A percentile compares a stretch with the other conserved stretches of the same genome.
Conservation (phyloP, 1,284 basidiomycete genomes). For the Austropuccinia psidii region DNA sequence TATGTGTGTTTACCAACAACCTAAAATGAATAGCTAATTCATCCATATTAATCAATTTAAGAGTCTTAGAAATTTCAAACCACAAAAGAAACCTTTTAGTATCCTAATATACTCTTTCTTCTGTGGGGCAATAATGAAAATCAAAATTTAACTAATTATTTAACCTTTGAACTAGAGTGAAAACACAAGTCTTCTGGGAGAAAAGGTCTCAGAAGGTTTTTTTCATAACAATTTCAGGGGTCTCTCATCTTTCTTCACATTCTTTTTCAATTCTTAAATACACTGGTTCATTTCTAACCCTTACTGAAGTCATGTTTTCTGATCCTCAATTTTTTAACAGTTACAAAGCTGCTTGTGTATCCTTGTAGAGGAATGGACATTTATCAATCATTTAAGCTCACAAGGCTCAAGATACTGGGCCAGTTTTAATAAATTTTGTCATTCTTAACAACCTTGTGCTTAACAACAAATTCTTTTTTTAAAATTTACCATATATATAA, state of each 20-base stretch:
- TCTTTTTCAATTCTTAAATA: conserved; percentile 39
- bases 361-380: conserved; percentile 85
- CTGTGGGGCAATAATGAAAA: conserved; percentile 98
- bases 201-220: conserved; percentile 77
- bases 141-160: conserved; percentile 89
- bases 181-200: conserved; percentile 89
- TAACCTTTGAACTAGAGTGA: conserved; percentile 93
- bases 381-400: conserved; percentile 92
- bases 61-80: no score
- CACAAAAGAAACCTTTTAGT: no score
- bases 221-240: conserved; percentile 88
- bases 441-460: not conserved
- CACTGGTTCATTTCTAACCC: not conserved
- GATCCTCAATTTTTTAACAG: conserved; percentile 54
- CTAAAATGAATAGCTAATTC: no score
- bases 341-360: conserved; percentile 87
- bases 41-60: no score
- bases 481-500: no score
- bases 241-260: conserved; percentile 96
- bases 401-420: conserved; percentile 91
- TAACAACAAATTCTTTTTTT: no score
- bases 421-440: conserved; percentile 42
- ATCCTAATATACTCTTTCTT: conserved; percentile 78
- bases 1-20: no score
- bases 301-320: not conserved